phyloP scores from a whole-genome alignment of 768 basidiomycete genomes.

The Amylocystis lapponica region DNA sequence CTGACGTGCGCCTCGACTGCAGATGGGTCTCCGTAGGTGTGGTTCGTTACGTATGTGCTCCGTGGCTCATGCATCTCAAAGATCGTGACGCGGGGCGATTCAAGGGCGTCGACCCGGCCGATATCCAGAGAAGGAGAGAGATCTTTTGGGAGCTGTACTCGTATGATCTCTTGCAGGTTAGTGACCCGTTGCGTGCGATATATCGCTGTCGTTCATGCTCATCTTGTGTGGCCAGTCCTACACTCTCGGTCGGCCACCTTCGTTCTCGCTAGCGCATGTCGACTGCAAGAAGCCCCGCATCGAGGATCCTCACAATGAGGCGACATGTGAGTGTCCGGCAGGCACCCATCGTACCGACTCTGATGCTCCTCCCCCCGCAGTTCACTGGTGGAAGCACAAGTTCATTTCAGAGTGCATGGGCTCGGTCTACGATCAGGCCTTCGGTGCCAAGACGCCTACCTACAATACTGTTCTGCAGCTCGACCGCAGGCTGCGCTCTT shows the following conservation, averaged over 20 bases:
- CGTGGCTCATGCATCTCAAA: slow-evolving; percentile 18
- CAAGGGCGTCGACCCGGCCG: slow-evolving; percentile 45
- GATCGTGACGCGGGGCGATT: slow-evolving; percentile 67
- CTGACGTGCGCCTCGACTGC: not conserved
- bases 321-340: slow-evolving; percentile 52
- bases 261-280: slow-evolving; percentile 51
- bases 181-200: slow-evolving; percentile 7
- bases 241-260: slow-evolving; percentile 67
- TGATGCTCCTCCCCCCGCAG: slow-evolving; percentile 18
- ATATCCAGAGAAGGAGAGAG: slow-evolving; percentile 53
- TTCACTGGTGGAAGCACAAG: slow-evolving; percentile 59
- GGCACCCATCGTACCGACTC: slow-evolving; percentile 12
- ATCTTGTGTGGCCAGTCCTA: slow-evolving; percentile 39
- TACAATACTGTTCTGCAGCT: slow-evolving; percentile 62
- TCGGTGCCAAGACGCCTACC: slow-evolving; percentile 55
- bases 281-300: slow-evolving; percentile 48
- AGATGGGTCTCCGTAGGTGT: slow-evolving; percentile 65
- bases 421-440: slow-evolving; percentile 62
- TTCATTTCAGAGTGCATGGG: slow-evolving; percentile 60
- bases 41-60: not conserved
- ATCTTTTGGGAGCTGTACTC: slow-evolving; percentile 65
- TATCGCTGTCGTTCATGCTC: slow-evolving; percentile 3
- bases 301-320: slow-evolving; percentile 39
- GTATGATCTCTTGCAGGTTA: slow-evolving; percentile 65
- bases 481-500: slow-evolving; percentile 57